These are phyloP conservation scores for Evansstolkia leycettana DNA, from an alignment of 495 filamentous ascomycete genomes.

Conservation along the genomic window DNA sequence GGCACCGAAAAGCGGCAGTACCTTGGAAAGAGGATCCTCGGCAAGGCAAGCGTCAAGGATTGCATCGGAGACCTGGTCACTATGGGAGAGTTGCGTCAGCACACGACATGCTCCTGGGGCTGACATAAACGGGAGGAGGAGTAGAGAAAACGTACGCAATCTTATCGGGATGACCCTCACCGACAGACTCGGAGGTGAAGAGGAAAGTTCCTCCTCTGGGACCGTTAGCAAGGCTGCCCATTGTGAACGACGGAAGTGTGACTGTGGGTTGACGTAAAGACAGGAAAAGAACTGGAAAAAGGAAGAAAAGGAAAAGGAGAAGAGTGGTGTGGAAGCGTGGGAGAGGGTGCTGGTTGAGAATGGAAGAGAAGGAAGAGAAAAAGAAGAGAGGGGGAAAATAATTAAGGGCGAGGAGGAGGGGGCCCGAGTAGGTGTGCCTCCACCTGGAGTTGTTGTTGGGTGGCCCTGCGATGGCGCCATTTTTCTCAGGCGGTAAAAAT, in stretches of 20 bases:
- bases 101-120: not conserved
- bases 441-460: not conserved
- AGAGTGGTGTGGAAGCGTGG: slow-evolving; percentile 7
- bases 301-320: slow-evolving; percentile 13
- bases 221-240: slow-evolving; percentile 45
- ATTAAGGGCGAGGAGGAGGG: slow-evolving; percentile 10
- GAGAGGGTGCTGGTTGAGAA: not conserved
- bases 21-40: slow-evolving; percentile 94
- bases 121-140: slow-evolving; percentile 1
- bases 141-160: slow-evolving; percentile 51
- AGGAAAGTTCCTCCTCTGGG: slow-evolving; percentile 69
- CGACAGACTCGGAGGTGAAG: slow-evolving; percentile 98
- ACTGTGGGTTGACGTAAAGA: slow-evolving; percentile 3
- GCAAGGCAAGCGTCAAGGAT: slow-evolving; percentile 94
- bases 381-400: slow-evolving; percentile 15
- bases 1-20: slow-evolving; percentile 14
- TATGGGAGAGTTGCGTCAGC: slow-evolving; percentile 8
- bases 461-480: not conserved
- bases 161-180: slow-evolving; percentile 97
- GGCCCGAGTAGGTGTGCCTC: not conserved
- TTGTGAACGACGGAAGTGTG: slow-evolving; percentile 35
- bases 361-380: slow-evolving; percentile 10
- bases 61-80: slow-evolving; percentile 96
- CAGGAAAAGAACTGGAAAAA: slow-evolving; percentile 6
- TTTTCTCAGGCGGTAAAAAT: not conserved